These are phyloP conservation scores for Nyctanthes arbortristis DNA, from an alignment of 257 asterid species.

Conservation along the genomic window DNA sequence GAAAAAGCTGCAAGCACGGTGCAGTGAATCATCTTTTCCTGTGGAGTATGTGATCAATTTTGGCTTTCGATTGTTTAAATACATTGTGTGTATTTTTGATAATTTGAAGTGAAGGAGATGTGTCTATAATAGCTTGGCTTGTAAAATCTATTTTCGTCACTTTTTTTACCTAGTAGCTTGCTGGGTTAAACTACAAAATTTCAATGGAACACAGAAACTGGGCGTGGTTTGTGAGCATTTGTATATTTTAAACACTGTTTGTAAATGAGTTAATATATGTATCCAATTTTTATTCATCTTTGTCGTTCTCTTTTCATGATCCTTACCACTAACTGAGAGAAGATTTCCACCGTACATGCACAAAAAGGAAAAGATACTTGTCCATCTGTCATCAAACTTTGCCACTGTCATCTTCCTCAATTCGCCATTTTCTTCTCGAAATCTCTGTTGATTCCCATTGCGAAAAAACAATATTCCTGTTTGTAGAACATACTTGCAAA, in stretches of 20 bases:
- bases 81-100: background rate
- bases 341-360: too few species aligned
- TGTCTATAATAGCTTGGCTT: constrained; percentile 8
- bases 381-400: too few species aligned
- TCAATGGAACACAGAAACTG: background rate
- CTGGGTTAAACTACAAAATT: background rate
- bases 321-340: too few species aligned
- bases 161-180: constrained; percentile 2
- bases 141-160: background rate
- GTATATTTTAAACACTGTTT: too few species aligned
- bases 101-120: background rate
- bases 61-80: constrained; percentile 16
- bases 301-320: too few species aligned
- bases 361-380: too few species aligned
- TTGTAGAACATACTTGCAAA: too few species aligned
- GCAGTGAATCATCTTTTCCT: background rate
- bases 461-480: too few species aligned
- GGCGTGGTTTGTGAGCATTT: too few species aligned
- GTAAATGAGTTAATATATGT: background rate
- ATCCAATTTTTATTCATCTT: background rate
- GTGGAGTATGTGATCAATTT: constrained; percentile 21
- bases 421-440: too few species aligned
- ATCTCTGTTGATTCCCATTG: too few species aligned
- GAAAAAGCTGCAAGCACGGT: constrained; percentile 15
- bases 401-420: too few species aligned